These are phyloP conservation scores for Phytophthora rubi DNA, from an alignment of 352 stramenopile genomes.

Conservation along the genomic window DNA sequence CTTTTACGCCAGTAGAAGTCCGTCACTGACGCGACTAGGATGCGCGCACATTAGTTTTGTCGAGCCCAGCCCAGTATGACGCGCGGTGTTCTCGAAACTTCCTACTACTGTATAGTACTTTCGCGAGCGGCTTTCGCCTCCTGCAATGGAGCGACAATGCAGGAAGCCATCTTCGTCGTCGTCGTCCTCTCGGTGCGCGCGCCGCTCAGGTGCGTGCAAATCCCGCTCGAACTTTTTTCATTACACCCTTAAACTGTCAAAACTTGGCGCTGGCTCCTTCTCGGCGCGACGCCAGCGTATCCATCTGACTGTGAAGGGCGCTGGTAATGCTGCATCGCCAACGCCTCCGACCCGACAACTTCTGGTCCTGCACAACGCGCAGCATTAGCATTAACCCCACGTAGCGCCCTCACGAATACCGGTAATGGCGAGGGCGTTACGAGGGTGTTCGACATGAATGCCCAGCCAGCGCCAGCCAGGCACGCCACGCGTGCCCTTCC, in stretches of 20 bases:
- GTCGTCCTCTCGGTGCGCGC: constrained; percentile 8
- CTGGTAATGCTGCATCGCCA: background rate
- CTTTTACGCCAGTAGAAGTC: constrained; percentile 2
- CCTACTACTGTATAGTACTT: background rate
- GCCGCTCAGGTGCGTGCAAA: constrained; percentile 5
- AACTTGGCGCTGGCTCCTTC: constrained; percentile 1
- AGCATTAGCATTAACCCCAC: background rate
- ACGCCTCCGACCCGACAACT: background rate
- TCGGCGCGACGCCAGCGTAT: constrained; percentile 1
- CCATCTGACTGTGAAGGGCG: constrained; percentile 1
- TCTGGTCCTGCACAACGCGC: background rate
- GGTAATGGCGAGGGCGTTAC: background rate
- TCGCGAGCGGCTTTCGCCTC: background rate
- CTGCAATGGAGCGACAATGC: background rate
- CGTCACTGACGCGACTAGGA: background rate
- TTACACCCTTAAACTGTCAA: background rate
- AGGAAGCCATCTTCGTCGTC: constrained; percentile 1
- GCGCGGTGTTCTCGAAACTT: background rate
- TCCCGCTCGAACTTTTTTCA: background rate
- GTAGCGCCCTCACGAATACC: background rate
- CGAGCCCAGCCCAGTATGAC: background rate
- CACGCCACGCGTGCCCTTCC: background rate
- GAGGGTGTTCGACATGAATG: constrained; percentile 7
- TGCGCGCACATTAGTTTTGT: background rate
- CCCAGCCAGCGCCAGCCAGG: constrained; percentile 9